A percentile compares a stretch with the other conserved stretches of the same genome.
Evolutionary conservation across 1,139 yeast species (phyloP).

Genomic region (Blastobotrys niveus): DNA sequence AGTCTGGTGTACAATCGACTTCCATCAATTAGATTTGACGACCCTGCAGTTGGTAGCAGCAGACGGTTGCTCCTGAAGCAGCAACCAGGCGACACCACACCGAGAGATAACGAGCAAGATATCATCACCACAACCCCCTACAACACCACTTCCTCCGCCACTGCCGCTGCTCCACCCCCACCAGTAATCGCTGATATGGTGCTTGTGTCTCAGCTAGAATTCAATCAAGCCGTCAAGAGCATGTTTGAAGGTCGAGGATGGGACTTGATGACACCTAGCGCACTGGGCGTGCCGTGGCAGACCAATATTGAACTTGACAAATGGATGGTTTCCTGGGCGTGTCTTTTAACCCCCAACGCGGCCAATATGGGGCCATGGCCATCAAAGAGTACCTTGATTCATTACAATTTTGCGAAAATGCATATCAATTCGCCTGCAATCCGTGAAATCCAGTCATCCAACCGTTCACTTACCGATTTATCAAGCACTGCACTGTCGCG

Average conservation of each 20-base stretch:
- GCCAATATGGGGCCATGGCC: constrained; percentile 61
- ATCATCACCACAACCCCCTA: constrained; percentile 11
- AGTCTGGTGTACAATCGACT: constrained; percentile 56
- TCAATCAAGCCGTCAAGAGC: constrained; percentile 58
- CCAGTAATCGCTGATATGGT: constrained; percentile 44
- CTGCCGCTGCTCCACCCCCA: not conserved
- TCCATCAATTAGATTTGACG: constrained; percentile 47
- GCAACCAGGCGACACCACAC: not conserved
- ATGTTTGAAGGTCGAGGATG: constrained; percentile 59
- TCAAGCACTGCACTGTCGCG: too few species aligned
- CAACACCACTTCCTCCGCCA: constrained; percentile 27
- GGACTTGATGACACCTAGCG: constrained; percentile 54
- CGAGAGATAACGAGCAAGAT: not conserved
- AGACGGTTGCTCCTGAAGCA: constrained; percentile 15
- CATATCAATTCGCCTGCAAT: constrained; percentile 58
- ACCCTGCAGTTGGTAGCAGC: constrained; percentile 25
- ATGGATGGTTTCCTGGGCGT: constrained; percentile 83
- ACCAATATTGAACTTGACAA: constrained; percentile 62
- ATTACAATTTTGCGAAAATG: constrained; percentile 71
- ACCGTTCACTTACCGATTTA: too few species aligned
- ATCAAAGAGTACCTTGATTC: constrained; percentile 61
- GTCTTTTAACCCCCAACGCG: constrained; percentile 54
- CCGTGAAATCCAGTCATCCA: constrained; percentile 38
- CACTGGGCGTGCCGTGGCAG: constrained; percentile 63
- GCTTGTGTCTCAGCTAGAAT: constrained; percentile 67